These are phyloP conservation scores for Canavalia gladiata DNA, from an alignment of 306 rosid species.

Conservation along the genomic window DNA sequence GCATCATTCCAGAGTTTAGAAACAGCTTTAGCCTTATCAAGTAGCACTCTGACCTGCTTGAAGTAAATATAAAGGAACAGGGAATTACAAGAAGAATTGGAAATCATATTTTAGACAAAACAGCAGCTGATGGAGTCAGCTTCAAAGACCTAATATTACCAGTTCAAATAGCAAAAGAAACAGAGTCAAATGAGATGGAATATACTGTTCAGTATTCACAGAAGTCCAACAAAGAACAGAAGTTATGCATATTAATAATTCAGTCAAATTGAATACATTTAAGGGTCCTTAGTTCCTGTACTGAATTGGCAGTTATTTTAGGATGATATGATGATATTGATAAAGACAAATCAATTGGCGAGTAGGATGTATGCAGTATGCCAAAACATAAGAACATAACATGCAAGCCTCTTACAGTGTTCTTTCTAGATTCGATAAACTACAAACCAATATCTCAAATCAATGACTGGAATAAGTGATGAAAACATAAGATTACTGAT, in stretches of 20 bases:
- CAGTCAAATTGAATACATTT: slow-evolving; percentile 36
- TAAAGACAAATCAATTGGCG: neutral
- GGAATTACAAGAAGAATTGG: slow-evolving; percentile 42
- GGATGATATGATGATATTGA: slow-evolving; percentile 8
- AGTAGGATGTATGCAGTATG: neutral
- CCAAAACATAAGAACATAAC: slow-evolving; percentile 14
- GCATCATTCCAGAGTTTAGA: slow-evolving; percentile 86
- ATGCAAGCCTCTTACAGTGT: slow-evolving; percentile 7
- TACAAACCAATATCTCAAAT: slow-evolving; percentile 11
- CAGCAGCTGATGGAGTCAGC: slow-evolving; percentile 38
- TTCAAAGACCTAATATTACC: neutral
- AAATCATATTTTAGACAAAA: slow-evolving; percentile 30
- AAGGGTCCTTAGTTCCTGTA: slow-evolving; percentile 30
- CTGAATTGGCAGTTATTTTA: slow-evolving; percentile 11
- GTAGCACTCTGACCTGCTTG: slow-evolving; percentile 84
- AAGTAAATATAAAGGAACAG: slow-evolving; percentile 42
- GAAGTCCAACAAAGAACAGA: neutral
- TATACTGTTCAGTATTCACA: slow-evolving; percentile 17
- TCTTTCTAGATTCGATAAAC: neutral
- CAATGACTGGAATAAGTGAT: neutral
- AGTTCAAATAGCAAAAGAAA: slow-evolving; percentile 28
- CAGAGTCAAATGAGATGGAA: slow-evolving; percentile 33
- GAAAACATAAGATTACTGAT: slow-evolving; percentile 23
- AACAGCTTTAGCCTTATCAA: slow-evolving; percentile 78
- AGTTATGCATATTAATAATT: neutral